Evolutionary conservation across 192 early-diverging fungal genomes (phyloP).

Genomic region (Coemansia pectinata): DNA sequence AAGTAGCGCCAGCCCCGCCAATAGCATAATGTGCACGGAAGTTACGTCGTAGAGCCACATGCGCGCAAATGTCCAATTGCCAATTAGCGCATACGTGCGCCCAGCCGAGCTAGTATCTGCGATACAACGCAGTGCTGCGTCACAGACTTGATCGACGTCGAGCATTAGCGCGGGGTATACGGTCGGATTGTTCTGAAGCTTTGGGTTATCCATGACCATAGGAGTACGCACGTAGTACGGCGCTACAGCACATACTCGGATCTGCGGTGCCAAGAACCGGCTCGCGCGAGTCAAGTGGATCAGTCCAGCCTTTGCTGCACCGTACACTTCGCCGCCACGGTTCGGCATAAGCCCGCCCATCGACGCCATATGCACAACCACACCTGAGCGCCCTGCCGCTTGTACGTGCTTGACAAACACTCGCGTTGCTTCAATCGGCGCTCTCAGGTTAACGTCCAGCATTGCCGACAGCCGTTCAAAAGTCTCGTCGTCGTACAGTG

Average conservation of each 20-base stretch:
- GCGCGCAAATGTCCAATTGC: constrained; percentile 15
- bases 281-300: constrained; percentile 42
- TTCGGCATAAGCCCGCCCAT: constrained; percentile 46
- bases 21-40: constrained; percentile 13
- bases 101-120: constrained; percentile 24
- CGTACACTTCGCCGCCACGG: constrained; percentile 43
- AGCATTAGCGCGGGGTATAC: constrained; percentile 40
- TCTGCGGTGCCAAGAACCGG: constrained; percentile 20
- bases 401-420: constrained; percentile 26
- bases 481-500: constrained; percentile 35
- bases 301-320: constrained; percentile 41
- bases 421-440: constrained; percentile 39
- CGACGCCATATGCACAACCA: constrained; percentile 43
- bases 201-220: constrained; percentile 48
- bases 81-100: constrained; percentile 29
- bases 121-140: constrained; percentile 20
- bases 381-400: constrained; percentile 8
- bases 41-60: constrained; percentile 40
- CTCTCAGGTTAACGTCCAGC: constrained; percentile 35
- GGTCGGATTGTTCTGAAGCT: constrained; percentile 39
- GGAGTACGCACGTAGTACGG: constrained; percentile 49
- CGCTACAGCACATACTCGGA: constrained; percentile 38
- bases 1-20: constrained; percentile 25
- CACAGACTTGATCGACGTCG: constrained; percentile 36
- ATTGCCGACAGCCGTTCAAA: constrained; percentile 20